Base-by-base conservation (phyloP, 2,329 filamentous ascomycete species). In the Ophiostoma sp. region DNA sequence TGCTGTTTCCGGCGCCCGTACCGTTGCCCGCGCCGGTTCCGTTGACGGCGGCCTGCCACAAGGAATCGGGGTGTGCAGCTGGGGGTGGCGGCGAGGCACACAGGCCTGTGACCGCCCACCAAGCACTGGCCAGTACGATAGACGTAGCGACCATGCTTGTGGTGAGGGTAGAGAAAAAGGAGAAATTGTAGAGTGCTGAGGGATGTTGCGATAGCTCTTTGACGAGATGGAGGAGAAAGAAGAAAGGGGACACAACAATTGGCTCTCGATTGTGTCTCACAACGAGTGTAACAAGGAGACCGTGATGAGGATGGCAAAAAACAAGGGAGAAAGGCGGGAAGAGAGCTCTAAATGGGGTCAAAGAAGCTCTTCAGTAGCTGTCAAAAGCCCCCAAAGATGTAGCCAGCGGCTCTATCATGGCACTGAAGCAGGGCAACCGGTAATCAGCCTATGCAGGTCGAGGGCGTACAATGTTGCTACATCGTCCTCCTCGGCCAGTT, bases 101-200 rank as follows among this genome's bases (percentile, higher is more conserved):
- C 25, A 68, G 64, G 42, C 64, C 64, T 8, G 64, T 28, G 25
- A 42, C 42, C 25, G 22, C 64, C 64, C 64, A 68, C 64, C 22
- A 50, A 33, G 45, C 42, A 31, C 11, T 42, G 64, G 42, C 64
- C 64, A 68, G 28, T 25, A 68, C 42, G 42, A 22, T 12, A 17
- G 64, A 50, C 45, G 42, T 22, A 50, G 64, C 25, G 39, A 50
- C 45, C 64, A 68, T 68, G 64, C 25, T 68, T n/a, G 42, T 12
- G 28, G 15, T 5, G 2, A 17, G 64, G 2, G 39, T 17, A 28
- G 25, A 33, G 28, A n/a, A 12, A 31, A 15, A 36, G 25, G 25
- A 15, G 42, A 19, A 9, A 1, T 31, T 31, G 39, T 2, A 36
- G 22, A 39, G n/a, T 42, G 59, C 19, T 63, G 12, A 33, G 2